phyloP scores from a whole-genome alignment of 257 asterid species.

The Solanum neorickii region DNA sequence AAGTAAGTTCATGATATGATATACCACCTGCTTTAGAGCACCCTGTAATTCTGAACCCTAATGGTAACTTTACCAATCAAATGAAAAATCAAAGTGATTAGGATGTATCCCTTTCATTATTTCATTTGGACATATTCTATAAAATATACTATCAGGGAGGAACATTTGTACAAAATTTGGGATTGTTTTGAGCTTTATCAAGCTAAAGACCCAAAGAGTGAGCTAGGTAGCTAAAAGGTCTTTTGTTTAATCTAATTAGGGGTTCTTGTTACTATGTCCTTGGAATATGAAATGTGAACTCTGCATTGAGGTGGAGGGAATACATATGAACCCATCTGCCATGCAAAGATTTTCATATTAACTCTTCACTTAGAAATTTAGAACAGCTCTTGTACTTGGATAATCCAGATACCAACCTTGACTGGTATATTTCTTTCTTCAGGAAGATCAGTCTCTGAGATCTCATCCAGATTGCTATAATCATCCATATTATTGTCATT shows the following conservation, averaged over 20 bases:
- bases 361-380: not conserved
- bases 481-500: slow-evolving; percentile 19
- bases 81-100: not conserved
- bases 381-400: not conserved
- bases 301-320: not conserved
- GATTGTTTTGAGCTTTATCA: not conserved
- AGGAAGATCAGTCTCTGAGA: slow-evolving; percentile 41
- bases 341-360: not conserved
- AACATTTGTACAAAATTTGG: not conserved
- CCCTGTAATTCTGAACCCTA: not conserved
- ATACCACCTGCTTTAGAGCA: not conserved
- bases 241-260: not conserved
- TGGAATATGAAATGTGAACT: not conserved
- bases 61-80: not conserved
- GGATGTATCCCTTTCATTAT: not conserved
- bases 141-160: not conserved
- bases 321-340: not conserved
- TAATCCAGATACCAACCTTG: slow-evolving; percentile 38
- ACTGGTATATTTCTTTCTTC: slow-evolving; percentile 35
- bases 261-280: not conserved
- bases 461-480: slow-evolving; percentile 35
- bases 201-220: not conserved
- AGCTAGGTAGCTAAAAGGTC: not conserved
- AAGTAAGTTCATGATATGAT: not conserved
- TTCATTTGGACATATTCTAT: not conserved